phyloP scores from a whole-genome alignment of 2,329 filamentous ascomycete genomes.

The Trichoderma sp. region DNA sequence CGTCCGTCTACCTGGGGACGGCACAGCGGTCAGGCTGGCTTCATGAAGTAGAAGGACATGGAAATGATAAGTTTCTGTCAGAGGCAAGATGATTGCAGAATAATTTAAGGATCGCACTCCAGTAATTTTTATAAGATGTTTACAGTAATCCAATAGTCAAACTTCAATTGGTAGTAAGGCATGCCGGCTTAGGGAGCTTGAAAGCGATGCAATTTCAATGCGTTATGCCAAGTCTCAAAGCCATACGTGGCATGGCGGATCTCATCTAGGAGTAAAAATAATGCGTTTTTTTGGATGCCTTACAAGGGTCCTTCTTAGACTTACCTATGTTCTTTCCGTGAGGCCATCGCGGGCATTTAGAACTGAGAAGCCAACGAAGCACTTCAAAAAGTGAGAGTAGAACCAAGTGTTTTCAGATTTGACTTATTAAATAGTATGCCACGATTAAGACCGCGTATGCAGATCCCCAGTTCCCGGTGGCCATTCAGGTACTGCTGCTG shows the following conservation, averaged over 20 bases:
- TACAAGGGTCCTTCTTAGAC: neutral
- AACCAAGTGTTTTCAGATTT: neutral
- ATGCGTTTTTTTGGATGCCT: neutral
- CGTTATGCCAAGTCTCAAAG: neutral
- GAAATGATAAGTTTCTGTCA: neutral
- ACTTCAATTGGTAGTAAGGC: neutral
- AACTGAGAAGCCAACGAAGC: neutral
- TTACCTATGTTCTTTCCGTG: neutral
- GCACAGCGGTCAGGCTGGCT: neutral
- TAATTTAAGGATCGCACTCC: too few relatives aligned
- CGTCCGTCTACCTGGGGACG: neutral
- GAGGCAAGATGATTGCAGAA: neutral
- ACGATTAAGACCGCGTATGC: neutral
- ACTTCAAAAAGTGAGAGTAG: neutral
- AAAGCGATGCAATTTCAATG: neutral
- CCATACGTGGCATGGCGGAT: neutral
- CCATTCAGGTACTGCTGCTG: neutral
- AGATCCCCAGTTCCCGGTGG: neutral
- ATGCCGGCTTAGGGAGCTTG: neutral
- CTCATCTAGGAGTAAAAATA: neutral
- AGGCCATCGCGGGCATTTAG: neutral
- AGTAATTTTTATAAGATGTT: neutral
- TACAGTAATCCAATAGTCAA: neutral
- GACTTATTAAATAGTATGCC: neutral
- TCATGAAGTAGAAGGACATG: neutral